These are phyloP conservation scores for Eucalyptus sp. DNA, from an alignment of 345 rosid species.

Conservation along the genomic window DNA sequence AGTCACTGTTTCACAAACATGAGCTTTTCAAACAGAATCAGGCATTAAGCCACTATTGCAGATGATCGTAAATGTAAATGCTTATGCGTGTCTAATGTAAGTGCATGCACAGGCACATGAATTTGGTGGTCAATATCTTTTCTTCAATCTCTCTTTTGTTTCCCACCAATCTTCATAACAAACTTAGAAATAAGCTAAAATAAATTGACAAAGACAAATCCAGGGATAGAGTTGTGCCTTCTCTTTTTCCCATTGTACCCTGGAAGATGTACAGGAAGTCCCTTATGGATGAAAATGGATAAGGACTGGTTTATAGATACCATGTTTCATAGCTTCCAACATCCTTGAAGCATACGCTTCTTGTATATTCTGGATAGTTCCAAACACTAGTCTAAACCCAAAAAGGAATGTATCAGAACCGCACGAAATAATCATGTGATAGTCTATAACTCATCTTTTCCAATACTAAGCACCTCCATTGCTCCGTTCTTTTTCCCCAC, in stretches of 20 bases:
- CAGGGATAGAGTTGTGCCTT: background rate
- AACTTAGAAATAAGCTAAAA: background rate
- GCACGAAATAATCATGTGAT: background rate
- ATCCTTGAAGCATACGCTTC: background rate
- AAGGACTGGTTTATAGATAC: background rate
- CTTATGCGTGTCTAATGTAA: background rate
- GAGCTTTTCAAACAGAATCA: background rate
- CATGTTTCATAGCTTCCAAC: background rate
- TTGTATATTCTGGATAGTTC: background rate
- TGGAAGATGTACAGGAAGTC: background rate
- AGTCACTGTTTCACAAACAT: background rate
- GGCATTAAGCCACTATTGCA: background rate
- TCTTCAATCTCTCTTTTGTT: background rate
- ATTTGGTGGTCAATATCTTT: background rate
- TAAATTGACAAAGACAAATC: background rate
- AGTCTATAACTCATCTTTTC: background rate
- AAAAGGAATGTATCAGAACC: background rate
- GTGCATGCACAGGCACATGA: background rate
- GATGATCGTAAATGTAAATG: background rate
- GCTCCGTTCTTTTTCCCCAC: background rate
- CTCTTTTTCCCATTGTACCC: background rate
- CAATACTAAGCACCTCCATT: background rate
- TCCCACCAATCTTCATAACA: background rate
- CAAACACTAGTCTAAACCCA: background rate
- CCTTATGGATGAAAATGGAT: background rate